Evolutionary conservation across 768 basidiomycete genomes (phyloP), one percentile per base, ranked within the genome.

Genomic region (Mycena belliarum): DNA sequence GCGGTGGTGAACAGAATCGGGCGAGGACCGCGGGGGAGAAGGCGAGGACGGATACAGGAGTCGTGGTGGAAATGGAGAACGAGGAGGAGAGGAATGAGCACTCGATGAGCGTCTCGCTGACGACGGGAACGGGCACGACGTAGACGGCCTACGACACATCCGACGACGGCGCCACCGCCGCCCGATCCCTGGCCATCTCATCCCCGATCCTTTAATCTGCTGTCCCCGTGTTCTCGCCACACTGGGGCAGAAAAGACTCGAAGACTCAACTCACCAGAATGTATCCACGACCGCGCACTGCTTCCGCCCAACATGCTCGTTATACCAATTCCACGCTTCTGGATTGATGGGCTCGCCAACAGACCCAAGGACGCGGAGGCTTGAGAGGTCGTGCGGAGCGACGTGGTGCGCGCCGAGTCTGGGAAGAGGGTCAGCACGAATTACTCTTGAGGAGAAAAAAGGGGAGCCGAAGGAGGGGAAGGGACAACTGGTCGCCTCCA

Each of bases 321-420:
- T 94, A 75, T 95, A 97, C 96, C 96, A 98, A 66, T 95, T 84
- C 96, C 97, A 98, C 12, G 96, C 96, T 72, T 98, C 96, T 25
- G 95, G 95, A 74, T 98, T 98, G 79, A 99, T 98, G 1, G 97
- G 97, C 76, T 99, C 97, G 53, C 96, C 97, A 43, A 98, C 97
- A 57, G 82, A 88, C 23, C 97, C 96, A 37, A 99, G 77, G 8
- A 97, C 89, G 56, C 97, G 86, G 56, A 99, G 73, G 16, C 82
- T 82, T 67, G 81, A 85, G 46, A 99, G 81, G 70, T 97, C 93
- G 73, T 93, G 81, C 11, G 82, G 77, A 68, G 91, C 81, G 54
- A 93, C 92, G 69, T 95, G 92, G 44, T 94, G 86, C 55, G 86
- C 82, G 46, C 96, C 96, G 35, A 96, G 84, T 35, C 79, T 74